phyloP scores from a whole-genome alignment of 768 basidiomycete species.

The Lyophyllum decastes region DNA sequence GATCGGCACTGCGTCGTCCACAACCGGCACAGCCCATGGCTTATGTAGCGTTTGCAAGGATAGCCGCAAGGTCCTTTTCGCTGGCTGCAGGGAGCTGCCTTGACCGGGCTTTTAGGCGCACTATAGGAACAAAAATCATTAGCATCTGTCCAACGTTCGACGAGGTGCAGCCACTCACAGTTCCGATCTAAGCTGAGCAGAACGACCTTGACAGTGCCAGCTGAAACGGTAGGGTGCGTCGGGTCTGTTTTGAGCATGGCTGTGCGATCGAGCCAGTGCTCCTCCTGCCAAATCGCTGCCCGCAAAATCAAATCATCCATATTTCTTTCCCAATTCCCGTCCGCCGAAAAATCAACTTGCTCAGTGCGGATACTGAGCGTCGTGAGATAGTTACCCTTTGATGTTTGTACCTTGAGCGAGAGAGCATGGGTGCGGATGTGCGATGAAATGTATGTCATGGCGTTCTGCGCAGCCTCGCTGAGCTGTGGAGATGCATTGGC shows the following conservation, averaged over 20 bases:
- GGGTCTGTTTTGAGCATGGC: constrained; percentile 55
- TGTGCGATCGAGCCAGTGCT: constrained; percentile 89
- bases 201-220: constrained; percentile 74
- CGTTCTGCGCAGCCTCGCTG: constrained; percentile 71
- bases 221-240: constrained; percentile 35
- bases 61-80: constrained; percentile 80
- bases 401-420: constrained; percentile 93
- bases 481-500: constrained; percentile 60
- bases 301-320: constrained; percentile 97
- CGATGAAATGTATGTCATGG: constrained; percentile 73
- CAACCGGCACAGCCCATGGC: not conserved
- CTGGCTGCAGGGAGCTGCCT: constrained; percentile 83
- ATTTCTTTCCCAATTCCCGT: constrained; percentile 55
- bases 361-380: constrained; percentile 84
- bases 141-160: constrained; percentile 5
- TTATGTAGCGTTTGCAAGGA: constrained; percentile 42
- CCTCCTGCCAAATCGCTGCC: constrained; percentile 90
- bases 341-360: constrained; percentile 68
- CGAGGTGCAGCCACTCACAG: constrained; percentile 48
- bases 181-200: constrained; percentile 92
- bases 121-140: constrained; percentile 37
- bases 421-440: constrained; percentile 73
- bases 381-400: constrained; percentile 89
- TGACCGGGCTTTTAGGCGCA: constrained; percentile 88
- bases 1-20: not conserved